Evolutionary conservation across 2,329 filamentous ascomycete species (phyloP).

Genomic region (Aureobasidium sp.): DNA sequence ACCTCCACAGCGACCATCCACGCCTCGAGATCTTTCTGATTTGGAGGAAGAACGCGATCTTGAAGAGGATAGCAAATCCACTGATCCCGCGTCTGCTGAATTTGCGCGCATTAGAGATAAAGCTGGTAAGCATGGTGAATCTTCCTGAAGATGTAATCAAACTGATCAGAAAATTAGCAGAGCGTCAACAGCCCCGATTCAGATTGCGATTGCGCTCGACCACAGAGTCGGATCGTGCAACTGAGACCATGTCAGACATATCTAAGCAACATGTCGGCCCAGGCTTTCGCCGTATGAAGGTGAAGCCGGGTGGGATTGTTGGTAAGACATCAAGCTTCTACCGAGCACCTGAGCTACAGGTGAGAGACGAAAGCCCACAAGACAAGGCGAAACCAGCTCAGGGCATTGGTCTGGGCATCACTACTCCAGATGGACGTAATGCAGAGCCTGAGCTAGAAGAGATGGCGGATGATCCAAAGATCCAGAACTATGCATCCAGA

Average conservation of each 20-base stretch:
- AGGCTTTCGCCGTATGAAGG: not conserved
- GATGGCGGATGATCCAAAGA: conserved; percentile 4
- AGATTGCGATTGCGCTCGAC: too few relatives aligned
- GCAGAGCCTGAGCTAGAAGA: not conserved
- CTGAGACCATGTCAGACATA: not conserved
- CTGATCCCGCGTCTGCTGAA: too few relatives aligned
- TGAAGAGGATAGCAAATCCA: too few relatives aligned
- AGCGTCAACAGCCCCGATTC: too few relatives aligned
- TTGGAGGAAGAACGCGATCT: too few relatives aligned
- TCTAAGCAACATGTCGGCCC: not conserved
- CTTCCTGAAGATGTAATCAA: too few relatives aligned
- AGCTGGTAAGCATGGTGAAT: too few relatives aligned
- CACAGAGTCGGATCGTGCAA: not conserved
- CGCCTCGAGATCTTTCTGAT: too few relatives aligned
- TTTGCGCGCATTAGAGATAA: too few relatives aligned
- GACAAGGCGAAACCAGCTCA: not conserved
- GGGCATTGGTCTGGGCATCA: not conserved
- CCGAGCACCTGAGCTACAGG: not conserved
- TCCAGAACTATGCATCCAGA: conserved; percentile 1
- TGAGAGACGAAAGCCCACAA: not conserved
- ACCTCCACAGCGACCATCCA: too few relatives aligned
- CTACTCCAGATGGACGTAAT: not conserved
- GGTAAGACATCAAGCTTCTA: not conserved
- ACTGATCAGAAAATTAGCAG: too few relatives aligned
- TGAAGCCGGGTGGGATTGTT: not conserved